These are phyloP conservation scores for Colletotrichum eremochloae DNA, from an alignment of 2,329 filamentous ascomycete genomes.

Conservation along the genomic window DNA sequence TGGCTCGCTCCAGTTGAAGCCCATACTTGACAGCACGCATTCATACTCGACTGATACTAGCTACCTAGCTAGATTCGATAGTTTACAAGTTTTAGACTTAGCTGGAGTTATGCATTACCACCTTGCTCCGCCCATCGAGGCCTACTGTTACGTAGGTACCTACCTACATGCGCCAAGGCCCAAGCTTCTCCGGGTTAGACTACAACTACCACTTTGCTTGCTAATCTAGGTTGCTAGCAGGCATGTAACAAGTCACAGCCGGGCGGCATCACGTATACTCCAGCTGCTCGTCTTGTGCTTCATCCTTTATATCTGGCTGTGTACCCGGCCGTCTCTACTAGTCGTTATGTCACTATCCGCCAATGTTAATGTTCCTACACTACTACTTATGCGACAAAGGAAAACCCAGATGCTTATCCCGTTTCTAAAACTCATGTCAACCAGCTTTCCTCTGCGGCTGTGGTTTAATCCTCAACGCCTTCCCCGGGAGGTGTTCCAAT, in stretches of 20 bases:
- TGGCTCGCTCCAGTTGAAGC: neutral
- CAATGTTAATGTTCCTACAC: conserved; percentile 31
- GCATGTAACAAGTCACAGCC: neutral
- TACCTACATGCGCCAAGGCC: neutral
- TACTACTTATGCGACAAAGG: conserved; percentile 31
- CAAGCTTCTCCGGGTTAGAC: neutral
- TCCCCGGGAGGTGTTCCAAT: conserved; percentile 13
- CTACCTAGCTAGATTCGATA: neutral
- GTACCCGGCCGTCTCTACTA: conserved; percentile 32
- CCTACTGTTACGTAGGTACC: too few relatives aligned
- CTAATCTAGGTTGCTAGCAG: too few relatives aligned
- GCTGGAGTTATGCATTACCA: neutral
- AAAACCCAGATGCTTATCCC: conserved; percentile 24
- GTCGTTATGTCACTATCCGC: conserved; percentile 25
- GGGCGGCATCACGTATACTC: conserved; percentile 1
- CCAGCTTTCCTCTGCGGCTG: conserved; percentile 24
- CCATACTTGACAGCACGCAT: neutral
- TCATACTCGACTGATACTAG: neutral
- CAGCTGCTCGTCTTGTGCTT: neutral
- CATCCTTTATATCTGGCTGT: conserved; percentile 26
- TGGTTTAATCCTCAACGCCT: conserved; percentile 31
- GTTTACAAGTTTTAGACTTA: too few relatives aligned
- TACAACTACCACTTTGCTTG: neutral
- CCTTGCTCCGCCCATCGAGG: conserved; percentile 3
- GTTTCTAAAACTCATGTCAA: conserved; percentile 21